These are phyloP conservation scores for Malassezia japonica DNA, from an alignment of 1,284 basidiomycete species.

Conservation along the genomic window DNA sequence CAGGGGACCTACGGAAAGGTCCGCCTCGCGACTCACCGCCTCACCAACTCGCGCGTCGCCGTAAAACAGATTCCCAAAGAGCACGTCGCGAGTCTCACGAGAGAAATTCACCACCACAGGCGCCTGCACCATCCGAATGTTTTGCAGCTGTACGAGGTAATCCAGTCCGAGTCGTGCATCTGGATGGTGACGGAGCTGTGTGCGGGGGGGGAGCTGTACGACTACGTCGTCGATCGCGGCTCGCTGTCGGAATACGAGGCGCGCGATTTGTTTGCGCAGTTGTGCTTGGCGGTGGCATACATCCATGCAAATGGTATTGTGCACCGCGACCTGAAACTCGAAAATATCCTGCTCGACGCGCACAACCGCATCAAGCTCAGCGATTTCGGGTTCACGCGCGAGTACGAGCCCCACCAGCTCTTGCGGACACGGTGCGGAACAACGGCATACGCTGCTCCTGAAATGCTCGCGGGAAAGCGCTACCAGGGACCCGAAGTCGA, in stretches of 20 bases:
- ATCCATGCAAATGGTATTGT: conserved; percentile 50
- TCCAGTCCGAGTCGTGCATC: conserved; percentile 85
- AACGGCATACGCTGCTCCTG: conserved; percentile 85
- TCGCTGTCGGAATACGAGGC: conserved; percentile 45
- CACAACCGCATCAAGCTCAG: conserved; percentile 57
- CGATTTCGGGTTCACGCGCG: conserved; percentile 92
- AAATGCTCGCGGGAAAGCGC: conserved; percentile 80
- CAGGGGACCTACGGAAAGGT: conserved; percentile 89
- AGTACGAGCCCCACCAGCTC: conserved; percentile 71
- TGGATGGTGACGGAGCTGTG: conserved; percentile 98
- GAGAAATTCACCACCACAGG: conserved; percentile 96
- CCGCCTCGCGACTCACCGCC: conserved; percentile 78
- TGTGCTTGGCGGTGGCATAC: conserved; percentile 50
- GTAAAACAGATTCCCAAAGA: conserved; percentile 96
- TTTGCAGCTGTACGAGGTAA: conserved; percentile 91
- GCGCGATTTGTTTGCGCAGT: conserved; percentile 49
- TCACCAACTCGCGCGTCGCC: conserved; percentile 61
- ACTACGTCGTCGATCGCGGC: conserved; percentile 50
- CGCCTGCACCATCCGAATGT: conserved; percentile 89
- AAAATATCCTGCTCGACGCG: conserved; percentile 51
- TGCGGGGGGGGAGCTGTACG: conserved; percentile 62
- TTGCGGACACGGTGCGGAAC: conserved; percentile 97
- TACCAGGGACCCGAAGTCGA: conserved; percentile 93
- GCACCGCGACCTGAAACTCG: conserved; percentile 55
- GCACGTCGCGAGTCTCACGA: conserved; percentile 63